Evolutionary conservation across 2,329 filamentous ascomycete species (phyloP).

Genomic region (Calonectria montana): DNA sequence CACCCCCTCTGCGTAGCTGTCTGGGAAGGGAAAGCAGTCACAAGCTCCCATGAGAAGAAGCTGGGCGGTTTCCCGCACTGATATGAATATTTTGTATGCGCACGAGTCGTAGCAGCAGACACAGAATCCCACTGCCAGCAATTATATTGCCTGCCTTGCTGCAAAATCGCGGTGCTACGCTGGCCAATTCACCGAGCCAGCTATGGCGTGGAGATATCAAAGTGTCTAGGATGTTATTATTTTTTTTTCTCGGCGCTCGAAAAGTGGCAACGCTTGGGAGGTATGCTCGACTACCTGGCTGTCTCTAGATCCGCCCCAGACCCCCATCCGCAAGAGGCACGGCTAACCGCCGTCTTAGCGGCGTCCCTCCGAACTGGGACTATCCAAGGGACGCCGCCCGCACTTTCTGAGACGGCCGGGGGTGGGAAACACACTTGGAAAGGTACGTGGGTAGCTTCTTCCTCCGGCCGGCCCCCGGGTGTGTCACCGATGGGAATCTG

Average conservation of each 20-base stretch:
- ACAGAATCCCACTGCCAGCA: constrained; percentile 33
- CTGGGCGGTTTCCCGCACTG: not conserved
- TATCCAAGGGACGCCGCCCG: constrained; percentile 5
- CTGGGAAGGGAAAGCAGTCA: constrained; percentile 7
- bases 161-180: not conserved
- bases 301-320: constrained; percentile 32
- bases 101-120: not conserved
- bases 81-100: not conserved
- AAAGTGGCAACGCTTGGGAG: constrained; percentile 23
- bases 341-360: constrained; percentile 23
- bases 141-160: not conserved
- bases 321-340: constrained; percentile 37
- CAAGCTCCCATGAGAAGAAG: not conserved
- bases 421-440: not conserved
- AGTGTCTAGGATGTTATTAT: constrained; percentile 1
- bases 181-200: constrained; percentile 16
- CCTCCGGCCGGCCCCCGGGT: constrained; percentile 37
- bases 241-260: constrained; percentile 10
- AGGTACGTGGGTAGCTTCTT: constrained; percentile 33
- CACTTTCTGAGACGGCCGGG: constrained; percentile 11
- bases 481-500: constrained; percentile 39
- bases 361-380: constrained; percentile 22
- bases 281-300: constrained; percentile 14
- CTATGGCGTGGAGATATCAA: constrained; percentile 12
- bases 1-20: constrained; percentile 16